These are phyloP conservation scores for Nymphaea thermarum DNA, from an alignment of 164 flowering plant species.

Conservation along the genomic window DNA sequence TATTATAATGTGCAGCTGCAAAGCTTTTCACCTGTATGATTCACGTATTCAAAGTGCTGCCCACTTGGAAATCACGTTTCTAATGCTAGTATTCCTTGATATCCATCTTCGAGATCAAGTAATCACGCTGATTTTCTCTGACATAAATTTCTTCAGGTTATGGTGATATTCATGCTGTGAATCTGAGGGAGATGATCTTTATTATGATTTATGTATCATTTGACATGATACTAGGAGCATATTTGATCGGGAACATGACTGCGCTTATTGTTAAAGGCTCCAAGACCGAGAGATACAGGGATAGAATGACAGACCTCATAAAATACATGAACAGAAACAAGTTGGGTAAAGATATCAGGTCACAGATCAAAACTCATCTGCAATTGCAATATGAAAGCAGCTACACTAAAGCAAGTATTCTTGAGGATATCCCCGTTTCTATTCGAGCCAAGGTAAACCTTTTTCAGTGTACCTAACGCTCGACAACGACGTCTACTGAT, in stretches of 20 bases:
- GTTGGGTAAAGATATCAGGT: slow-evolving; percentile 41
- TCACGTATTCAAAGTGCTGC: too few relatives aligned
- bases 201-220: slow-evolving; percentile 69
- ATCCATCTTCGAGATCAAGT: too few relatives aligned
- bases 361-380: slow-evolving; percentile 57
- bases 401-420: slow-evolving; percentile 54
- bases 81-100: too few relatives aligned
- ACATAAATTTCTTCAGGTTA: slow-evolving; percentile 27
- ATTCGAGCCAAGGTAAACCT: slow-evolving; percentile 52
- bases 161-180: slow-evolving; percentile 86
- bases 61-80: too few relatives aligned
- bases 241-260: slow-evolving; percentile 79
- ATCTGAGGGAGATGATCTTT: slow-evolving; percentile 74
- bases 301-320: slow-evolving; percentile 62
- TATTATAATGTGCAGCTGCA: too few relatives aligned
- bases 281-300: slow-evolving; percentile 67
- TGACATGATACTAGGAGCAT: slow-evolving; percentile 82
- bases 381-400: slow-evolving; percentile 61
- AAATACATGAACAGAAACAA: slow-evolving; percentile 64
- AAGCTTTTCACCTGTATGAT: too few relatives aligned
- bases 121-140: too few relatives aligned
- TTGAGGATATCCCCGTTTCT: slow-evolving; percentile 65
- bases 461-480: too few relatives aligned
- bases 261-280: slow-evolving; percentile 82
- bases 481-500: too few relatives aligned